Evolutionary conservation across 1,284 basidiomycete genomes (phyloP).

Genomic region (Melampsora americana): DNA sequence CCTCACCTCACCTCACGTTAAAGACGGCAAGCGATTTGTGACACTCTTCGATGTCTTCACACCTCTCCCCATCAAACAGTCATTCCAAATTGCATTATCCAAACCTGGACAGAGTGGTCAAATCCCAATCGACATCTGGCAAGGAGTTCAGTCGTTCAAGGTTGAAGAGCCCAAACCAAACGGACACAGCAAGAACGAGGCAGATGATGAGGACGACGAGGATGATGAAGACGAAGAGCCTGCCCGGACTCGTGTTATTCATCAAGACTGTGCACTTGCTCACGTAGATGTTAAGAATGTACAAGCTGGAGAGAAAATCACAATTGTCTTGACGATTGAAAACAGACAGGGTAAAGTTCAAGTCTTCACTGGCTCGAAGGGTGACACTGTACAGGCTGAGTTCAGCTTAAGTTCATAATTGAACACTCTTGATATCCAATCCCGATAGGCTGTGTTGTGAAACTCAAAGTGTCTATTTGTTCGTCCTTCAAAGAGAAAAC

Average conservation of each 20-base stretch:
- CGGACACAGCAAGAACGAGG: slow-evolving; percentile 55
- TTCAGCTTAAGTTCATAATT: slow-evolving; percentile 8
- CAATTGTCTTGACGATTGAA: slow-evolving; percentile 28
- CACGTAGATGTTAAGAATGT: slow-evolving; percentile 28
- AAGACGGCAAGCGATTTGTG: slow-evolving; percentile 64
- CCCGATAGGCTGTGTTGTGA: neutral
- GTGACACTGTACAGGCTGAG: slow-evolving; percentile 3
- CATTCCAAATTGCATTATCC: slow-evolving; percentile 68
- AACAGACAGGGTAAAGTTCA: slow-evolving; percentile 30
- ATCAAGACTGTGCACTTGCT: slow-evolving; percentile 24
- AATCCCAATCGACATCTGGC: slow-evolving; percentile 79
- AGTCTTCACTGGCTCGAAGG: slow-evolving; percentile 25
- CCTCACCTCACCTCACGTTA: slow-evolving; percentile 49
- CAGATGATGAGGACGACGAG: slow-evolving; percentile 50
- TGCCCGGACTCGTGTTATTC: slow-evolving; percentile 56
- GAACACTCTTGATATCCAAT: neutral
- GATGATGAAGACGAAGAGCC: slow-evolving; percentile 61
- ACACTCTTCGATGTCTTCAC: slow-evolving; percentile 70
- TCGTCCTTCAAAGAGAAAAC: neutral
- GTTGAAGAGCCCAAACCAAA: slow-evolving; percentile 55
- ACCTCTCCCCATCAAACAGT: slow-evolving; percentile 72
- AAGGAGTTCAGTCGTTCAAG: slow-evolving; percentile 75
- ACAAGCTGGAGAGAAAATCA: slow-evolving; percentile 18
- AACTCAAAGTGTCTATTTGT: neutral
- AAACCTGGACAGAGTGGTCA: slow-evolving; percentile 60